Percentiles rank a stretch among this genome's conserved stretches.
These are phyloP conservation scores for Cystoisospora suis DNA, from an alignment of 169 alveolate species.

Conservation along the genomic window DNA sequence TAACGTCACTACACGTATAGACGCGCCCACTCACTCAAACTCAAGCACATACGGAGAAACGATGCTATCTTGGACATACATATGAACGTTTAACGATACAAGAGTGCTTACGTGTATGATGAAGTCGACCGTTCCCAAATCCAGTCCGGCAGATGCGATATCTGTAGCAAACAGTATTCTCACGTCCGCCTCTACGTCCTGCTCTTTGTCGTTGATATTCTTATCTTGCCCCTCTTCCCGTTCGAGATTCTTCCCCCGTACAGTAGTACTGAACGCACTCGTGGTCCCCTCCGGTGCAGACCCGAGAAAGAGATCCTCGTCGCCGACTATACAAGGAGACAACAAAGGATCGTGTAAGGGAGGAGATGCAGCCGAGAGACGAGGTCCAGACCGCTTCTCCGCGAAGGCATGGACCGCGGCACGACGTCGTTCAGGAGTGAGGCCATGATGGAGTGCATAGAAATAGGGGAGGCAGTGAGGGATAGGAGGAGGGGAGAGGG, in stretches of 20 bases:
- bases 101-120: constrained; percentile 50
- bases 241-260: too few relatives aligned
- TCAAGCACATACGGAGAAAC: too few relatives aligned
- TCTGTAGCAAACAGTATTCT: constrained; percentile 41
- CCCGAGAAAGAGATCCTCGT: constrained; percentile 47
- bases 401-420: constrained; percentile 45
- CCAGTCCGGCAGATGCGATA: constrained; percentile 48
- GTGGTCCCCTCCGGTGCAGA: constrained; percentile 41
- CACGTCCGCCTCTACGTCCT: background rate
- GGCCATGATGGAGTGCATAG: constrained; percentile 52
- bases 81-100: too few relatives aligned
- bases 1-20: too few relatives aligned
- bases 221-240: background rate
- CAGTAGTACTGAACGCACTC: too few relatives aligned
- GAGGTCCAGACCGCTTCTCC: background rate
- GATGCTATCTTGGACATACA: too few relatives aligned
- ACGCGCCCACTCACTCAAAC: too few relatives aligned
- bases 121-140: constrained; percentile 24
- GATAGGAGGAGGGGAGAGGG: background rate
- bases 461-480: background rate
- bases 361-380: background rate
- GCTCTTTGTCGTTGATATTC: background rate
- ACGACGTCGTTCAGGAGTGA: constrained; percentile 24
- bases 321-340: background rate
- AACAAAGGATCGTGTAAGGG: background rate